Percentiles rank a stretch among this genome's conserved stretches.
phyloP scores from a whole-genome alignment of 139 green algal genomes.

The Haematococcus lacustris region DNA sequence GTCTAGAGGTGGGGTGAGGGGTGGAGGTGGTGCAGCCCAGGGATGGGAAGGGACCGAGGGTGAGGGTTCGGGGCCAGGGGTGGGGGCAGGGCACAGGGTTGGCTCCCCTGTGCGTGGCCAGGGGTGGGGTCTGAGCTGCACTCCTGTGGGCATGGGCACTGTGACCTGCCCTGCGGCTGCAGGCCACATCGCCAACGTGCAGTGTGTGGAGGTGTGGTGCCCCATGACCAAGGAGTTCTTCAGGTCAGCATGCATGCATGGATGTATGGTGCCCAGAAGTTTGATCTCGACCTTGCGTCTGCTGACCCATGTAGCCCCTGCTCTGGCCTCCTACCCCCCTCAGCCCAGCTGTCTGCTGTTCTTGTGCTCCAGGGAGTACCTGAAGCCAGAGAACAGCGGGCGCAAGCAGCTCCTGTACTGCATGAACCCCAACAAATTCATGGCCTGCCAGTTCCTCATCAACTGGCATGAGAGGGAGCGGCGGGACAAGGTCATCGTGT shows the following conservation, averaged over 20 bases:
- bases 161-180: too few relatives aligned
- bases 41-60: too few relatives aligned
- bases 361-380: conserved; percentile 68
- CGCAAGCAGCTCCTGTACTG: conserved; percentile 77
- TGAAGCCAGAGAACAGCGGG: conserved; percentile 55
- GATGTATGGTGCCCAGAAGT: background rate
- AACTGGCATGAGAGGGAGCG: conserved; percentile 81
- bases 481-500: conserved; percentile 56
- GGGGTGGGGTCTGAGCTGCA: too few relatives aligned
- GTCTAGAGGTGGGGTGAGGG: too few relatives aligned
- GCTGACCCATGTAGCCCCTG: too few relatives aligned
- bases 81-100: too few relatives aligned
- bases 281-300: too few relatives aligned
- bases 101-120: too few relatives aligned
- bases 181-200: conserved; percentile 97
- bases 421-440: conserved; percentile 96
- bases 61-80: too few relatives aligned
- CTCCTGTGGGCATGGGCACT: too few relatives aligned
- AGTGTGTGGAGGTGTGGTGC: conserved; percentile 98
- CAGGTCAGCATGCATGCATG: conserved; percentile 16
- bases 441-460: conserved; percentile 92
- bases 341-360: background rate
- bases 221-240: conserved; percentile 91
- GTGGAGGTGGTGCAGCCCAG: too few relatives aligned
- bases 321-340: background rate